These are phyloP conservation scores for Phytophthora fragariae DNA, from an alignment of 352 stramenopile genomes.

Conservation along the genomic window DNA sequence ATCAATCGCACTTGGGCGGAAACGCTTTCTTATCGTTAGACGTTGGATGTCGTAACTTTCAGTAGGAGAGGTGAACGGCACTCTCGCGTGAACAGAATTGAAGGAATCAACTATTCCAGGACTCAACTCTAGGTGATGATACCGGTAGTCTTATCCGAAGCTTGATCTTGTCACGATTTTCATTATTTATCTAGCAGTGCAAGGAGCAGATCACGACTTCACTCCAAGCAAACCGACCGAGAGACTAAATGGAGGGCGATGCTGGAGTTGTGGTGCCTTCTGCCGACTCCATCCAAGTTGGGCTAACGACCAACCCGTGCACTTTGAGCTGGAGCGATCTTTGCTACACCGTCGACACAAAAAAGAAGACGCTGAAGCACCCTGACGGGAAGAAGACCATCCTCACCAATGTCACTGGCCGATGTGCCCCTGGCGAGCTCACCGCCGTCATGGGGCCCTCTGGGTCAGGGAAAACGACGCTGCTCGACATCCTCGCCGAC, in stretches of 20 bases:
- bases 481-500: conserved; percentile 72
- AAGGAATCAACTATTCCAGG: not conserved
- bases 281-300: conserved; percentile 14
- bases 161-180: not conserved
- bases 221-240: not conserved
- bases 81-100: not conserved
- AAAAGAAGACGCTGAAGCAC: conserved; percentile 27
- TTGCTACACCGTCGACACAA: conserved; percentile 32
- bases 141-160: not conserved
- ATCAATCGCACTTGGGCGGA: not conserved
- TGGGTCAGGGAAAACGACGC: conserved; percentile 62
- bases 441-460: conserved; percentile 74
- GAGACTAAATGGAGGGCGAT: conserved; percentile 13
- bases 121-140: not conserved
- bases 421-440: conserved; percentile 60
- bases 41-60: not conserved
- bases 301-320: conserved; percentile 20
- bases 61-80: not conserved
- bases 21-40: not conserved
- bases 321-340: conserved; percentile 31
- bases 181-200: conserved; percentile 2
- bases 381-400: conserved; percentile 54
- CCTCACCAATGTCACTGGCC: conserved; percentile 64
- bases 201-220: not conserved
- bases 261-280: not conserved